These are phyloP conservation scores for Scytalidium sp. DNA, from an alignment of 2,329 filamentous ascomycete genomes.

Conservation along the genomic window DNA sequence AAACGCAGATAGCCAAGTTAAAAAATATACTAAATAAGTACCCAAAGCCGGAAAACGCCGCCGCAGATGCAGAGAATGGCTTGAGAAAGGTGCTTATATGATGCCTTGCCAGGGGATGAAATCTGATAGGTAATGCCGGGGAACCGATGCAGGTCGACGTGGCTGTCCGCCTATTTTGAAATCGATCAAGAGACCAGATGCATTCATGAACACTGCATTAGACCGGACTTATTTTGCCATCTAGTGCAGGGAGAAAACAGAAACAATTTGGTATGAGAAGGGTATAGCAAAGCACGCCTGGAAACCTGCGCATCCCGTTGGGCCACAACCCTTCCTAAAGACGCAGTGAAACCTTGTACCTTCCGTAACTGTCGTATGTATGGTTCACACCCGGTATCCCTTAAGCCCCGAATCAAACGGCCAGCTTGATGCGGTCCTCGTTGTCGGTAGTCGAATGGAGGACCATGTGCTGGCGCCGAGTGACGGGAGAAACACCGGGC, in stretches of 20 bases:
- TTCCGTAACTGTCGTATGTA: not conserved
- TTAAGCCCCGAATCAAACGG: not conserved
- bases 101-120: not conserved
- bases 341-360: not conserved
- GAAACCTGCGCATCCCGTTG: slow-evolving; percentile 14
- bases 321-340: not conserved
- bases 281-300: slow-evolving; percentile 21
- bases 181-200: slow-evolving; percentile 19
- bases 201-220: slow-evolving; percentile 24
- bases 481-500: slow-evolving; percentile 25
- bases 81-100: not conserved
- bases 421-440: not conserved
- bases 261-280: slow-evolving; percentile 15
- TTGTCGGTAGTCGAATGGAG: not conserved
- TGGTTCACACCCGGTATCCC: slow-evolving; percentile 21
- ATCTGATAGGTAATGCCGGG: not conserved
- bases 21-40: not conserved
- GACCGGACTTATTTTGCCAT: slow-evolving; percentile 30
- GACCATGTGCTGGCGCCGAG: not conserved
- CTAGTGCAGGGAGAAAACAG: slow-evolving; percentile 25
- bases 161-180: not conserved
- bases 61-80: not conserved
- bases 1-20: not conserved
- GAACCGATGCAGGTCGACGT: not conserved
- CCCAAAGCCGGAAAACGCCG: not conserved